Conservation (phyloP, 176 grass and related monocot species). For the Bonia amplexicaulis region DNA sequence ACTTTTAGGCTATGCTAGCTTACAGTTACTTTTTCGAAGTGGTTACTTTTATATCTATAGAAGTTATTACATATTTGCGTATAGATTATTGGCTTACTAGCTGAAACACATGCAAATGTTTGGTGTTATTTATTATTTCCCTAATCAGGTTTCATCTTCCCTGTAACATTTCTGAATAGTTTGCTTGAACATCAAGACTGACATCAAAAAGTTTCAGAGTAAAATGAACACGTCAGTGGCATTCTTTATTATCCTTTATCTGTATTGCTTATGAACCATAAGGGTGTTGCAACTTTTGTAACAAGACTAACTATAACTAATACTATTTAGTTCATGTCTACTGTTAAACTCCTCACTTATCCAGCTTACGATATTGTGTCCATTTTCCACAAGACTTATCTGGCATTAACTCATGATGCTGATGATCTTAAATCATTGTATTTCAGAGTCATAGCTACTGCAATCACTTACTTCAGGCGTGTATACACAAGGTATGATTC, state of each 20-base stretch:
- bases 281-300: neutral
- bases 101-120: neutral
- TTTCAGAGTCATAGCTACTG: slow-evolving; percentile 97
- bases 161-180: neutral
- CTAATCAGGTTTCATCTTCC: neutral
- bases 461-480: slow-evolving; percentile 91
- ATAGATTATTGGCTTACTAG: neutral
- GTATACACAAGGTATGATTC: slow-evolving; percentile 87
- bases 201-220: neutral
- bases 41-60: neutral
- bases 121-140: neutral
- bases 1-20: neutral
- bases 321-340: neutral
- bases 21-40: neutral
- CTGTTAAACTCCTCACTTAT: neutral
- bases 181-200: neutral
- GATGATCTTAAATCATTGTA: slow-evolving; percentile 19
- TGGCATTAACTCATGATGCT: neutral
- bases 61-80: neutral
- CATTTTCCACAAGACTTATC: neutral
- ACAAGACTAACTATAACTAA: neutral
- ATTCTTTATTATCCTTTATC: neutral
- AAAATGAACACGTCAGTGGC: neutral
- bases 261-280: neutral
- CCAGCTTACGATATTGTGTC: neutral